Percentiles rank a stretch among this genome's conserved stretches.
phyloP scores from a whole-genome alignment of 75 land plant genomes.

The Larix kaempferi region DNA sequence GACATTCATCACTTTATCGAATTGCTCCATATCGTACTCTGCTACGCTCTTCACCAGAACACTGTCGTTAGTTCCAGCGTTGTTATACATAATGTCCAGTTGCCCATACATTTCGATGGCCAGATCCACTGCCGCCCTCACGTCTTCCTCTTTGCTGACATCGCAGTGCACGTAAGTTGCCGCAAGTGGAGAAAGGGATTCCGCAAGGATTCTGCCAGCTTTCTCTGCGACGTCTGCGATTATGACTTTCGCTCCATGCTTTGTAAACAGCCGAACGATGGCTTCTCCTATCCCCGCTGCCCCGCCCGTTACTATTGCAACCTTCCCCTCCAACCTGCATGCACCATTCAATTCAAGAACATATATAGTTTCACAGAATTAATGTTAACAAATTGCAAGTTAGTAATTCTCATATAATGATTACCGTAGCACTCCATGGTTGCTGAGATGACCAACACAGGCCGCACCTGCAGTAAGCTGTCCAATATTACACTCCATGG shows the following conservation, averaged over 20 bases:
- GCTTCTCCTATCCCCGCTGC: slow-evolving; percentile 29
- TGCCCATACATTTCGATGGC: slow-evolving; percentile 44
- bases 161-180: slow-evolving; percentile 55
- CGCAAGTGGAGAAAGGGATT: background rate
- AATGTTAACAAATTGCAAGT: too few relatives aligned
- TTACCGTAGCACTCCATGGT: too few relatives aligned
- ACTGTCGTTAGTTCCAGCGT: slow-evolving; percentile 46
- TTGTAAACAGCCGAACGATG: slow-evolving; percentile 14
- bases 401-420: too few relatives aligned
- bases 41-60: background rate
- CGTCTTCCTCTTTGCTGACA: slow-evolving; percentile 65
- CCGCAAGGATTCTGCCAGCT: slow-evolving; percentile 5
- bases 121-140: slow-evolving; percentile 48
- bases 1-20: slow-evolving; percentile 29
- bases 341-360: too few relatives aligned
- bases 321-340: slow-evolving; percentile 18
- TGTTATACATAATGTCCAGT: slow-evolving; percentile 79
- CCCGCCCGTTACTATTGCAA: slow-evolving; percentile 19
- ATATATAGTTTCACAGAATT: too few relatives aligned
- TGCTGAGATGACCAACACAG: too few relatives aligned
- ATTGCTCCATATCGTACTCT: slow-evolving; percentile 24
- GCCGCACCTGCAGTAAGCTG: too few relatives aligned
- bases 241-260: slow-evolving; percentile 25
- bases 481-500: too few relatives aligned
- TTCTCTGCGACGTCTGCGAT: slow-evolving; percentile 24